Base-by-base conservation (phyloP, 768 basidiomycete species). In the Leccinum disarticulatum region DNA sequence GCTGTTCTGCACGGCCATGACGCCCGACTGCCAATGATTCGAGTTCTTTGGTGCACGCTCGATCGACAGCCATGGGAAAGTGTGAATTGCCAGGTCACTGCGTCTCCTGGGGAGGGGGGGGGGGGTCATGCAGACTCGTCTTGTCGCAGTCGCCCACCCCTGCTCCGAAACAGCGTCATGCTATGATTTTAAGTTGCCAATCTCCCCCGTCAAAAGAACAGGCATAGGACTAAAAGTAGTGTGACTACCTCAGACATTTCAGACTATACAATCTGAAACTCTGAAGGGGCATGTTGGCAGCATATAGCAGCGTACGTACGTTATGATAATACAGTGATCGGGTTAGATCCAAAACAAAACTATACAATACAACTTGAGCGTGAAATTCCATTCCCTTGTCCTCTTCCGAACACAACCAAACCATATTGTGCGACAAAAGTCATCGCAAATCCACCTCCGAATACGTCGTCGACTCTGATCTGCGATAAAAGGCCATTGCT, bases 331-430 rank as follows among this genome's bases (percentile, higher is more conserved):
- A 47, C 19, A n/a, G 56, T 56, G 47, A 54, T 55, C 30, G 46
- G n/a, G 56, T 66, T 60, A 69, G 67, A 69, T 67, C 48, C 43
- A 56, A 43, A 54, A 69, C 62, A 59, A 71, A 66, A 61, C 67
- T 61, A 68, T 55, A 59, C 41, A 22, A 11, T 63, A 52, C 49
- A 27, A 19, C 11, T 19, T 46, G 43, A 54, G 30, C 19, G 58
- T 57, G 55, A 54, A 48, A 38, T 47, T 27, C 28, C 9, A 38
- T 38, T 47, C 5, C 43, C 43, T 19, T 19, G 10, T 43, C 19
- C 19, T 46, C 43, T 13, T 46, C 43, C 11, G n/a, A 2, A 22
- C 13, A 19, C 11, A 43, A 43, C 41, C 41, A 43, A 43, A 43
- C n/a, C 41, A n/a, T 33, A 33, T 43, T 19, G 41, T 43, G 41